Evolutionary conservation across 1,139 yeast species (phyloP).

Genomic region (Kodamaea alishanica): DNA sequence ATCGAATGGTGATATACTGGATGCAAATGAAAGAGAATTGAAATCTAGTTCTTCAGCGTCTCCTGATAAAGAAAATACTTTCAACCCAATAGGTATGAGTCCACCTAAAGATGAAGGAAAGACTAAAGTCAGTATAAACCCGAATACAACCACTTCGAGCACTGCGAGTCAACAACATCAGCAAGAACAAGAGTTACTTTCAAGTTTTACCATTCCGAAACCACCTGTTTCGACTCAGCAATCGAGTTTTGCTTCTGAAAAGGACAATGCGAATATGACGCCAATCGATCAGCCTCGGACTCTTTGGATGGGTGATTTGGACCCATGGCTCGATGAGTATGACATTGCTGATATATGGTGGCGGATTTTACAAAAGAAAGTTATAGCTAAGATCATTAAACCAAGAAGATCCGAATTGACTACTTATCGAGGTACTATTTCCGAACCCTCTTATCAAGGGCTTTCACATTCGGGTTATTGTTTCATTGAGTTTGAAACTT

Average conservation of each 20-base stretch:
- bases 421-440: too few species aligned
- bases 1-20: too few species aligned
- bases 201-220: constrained; percentile 38
- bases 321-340: constrained; percentile 66
- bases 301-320: constrained; percentile 79
- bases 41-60: too few species aligned
- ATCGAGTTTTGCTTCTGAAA: constrained; percentile 25
- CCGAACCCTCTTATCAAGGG: constrained; percentile 25
- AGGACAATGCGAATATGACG: constrained; percentile 7
- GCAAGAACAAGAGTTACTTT: constrained; percentile 44
- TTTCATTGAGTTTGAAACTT: constrained; percentile 62
- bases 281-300: constrained; percentile 45
- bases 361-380: constrained; percentile 38
- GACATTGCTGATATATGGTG: constrained; percentile 61
- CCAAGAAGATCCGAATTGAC: constrained; percentile 27
- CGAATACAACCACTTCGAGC: constrained; percentile 21
- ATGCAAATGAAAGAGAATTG: too few species aligned
- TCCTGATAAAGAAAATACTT: too few species aligned
- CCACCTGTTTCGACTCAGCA: constrained; percentile 43
- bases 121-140: constrained; percentile 4
- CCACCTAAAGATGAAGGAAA: too few species aligned
- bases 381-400: constrained; percentile 52
- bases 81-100: too few species aligned
- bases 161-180: constrained; percentile 45
- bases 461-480: constrained; percentile 68